Conservation (phyloP, 441 rosid species). For the Heliophila coronopifolia region DNA sequence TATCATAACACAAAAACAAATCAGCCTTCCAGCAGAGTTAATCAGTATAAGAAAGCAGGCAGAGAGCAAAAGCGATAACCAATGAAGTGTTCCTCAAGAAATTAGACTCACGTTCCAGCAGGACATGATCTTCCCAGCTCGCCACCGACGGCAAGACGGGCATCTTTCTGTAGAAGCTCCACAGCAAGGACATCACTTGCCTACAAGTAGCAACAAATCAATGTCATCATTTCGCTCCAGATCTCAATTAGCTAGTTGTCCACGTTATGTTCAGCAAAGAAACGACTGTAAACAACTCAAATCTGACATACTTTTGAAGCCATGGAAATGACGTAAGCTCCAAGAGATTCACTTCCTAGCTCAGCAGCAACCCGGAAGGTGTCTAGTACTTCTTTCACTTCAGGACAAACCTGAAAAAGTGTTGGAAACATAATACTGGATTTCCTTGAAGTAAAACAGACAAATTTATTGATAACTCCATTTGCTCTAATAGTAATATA, state of each 20-base stretch:
- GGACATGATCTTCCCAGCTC: constrained; percentile 87
- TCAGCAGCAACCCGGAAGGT: constrained; percentile 92
- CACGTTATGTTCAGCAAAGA: constrained; percentile 7
- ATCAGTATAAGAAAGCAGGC: not conserved
- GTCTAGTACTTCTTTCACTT: constrained; percentile 78
- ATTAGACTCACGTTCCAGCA: constrained; percentile 68
- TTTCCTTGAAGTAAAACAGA: not conserved
- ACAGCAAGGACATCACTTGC: constrained; percentile 95
- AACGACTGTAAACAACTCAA: constrained; percentile 12
- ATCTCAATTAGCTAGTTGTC: not conserved
- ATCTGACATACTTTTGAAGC: constrained; percentile 71
- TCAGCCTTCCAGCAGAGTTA: not conserved
- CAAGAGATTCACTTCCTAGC: constrained; percentile 90
- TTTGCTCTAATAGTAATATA: constrained; percentile 5
- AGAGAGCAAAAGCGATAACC: not conserved
- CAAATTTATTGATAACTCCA: not conserved
- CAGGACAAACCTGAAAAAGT: constrained; percentile 64
- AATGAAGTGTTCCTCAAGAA: not conserved
- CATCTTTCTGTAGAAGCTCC: constrained; percentile 94
- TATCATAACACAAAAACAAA: constrained; percentile 23
- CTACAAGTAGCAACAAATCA: constrained; percentile 38
- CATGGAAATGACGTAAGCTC: constrained; percentile 96
- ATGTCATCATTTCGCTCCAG: constrained; percentile 8
- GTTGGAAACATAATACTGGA: not conserved
- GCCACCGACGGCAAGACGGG: constrained; percentile 82